A percentile compares a stretch with the other conserved stretches of the same genome.
Conservation (phyloP, 2,329 filamentous ascomycete species). For the Aspergillus intermedius region DNA sequence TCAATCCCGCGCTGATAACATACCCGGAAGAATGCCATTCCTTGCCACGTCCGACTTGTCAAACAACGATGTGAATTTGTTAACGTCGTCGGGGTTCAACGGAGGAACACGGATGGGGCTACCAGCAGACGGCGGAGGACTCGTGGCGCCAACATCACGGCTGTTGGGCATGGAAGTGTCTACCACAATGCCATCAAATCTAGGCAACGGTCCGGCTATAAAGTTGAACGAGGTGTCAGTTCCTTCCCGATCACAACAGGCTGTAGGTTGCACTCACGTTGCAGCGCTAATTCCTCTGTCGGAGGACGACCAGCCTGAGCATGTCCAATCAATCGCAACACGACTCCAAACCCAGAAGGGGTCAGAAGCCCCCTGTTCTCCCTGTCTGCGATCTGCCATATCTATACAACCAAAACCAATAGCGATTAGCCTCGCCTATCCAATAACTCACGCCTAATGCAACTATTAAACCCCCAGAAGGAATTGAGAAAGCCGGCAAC, state of each 20-base stretch:
- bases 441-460: background rate
- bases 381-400: slow-evolving; percentile 97
- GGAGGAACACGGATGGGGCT: slow-evolving; percentile 80
- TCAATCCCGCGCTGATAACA: slow-evolving; percentile 2
- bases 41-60: slow-evolving; percentile 72
- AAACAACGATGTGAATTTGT: slow-evolving; percentile 83
- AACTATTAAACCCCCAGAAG: background rate
- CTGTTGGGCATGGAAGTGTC: slow-evolving; percentile 38
- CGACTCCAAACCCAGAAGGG: slow-evolving; percentile 85
- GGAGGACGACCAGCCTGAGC: slow-evolving; percentile 83
- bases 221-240: slow-evolving; percentile 8
- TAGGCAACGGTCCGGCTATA: slow-evolving; percentile 71
- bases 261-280: slow-evolving; percentile 46
- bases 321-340: slow-evolving; percentile 89
- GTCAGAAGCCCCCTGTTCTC: slow-evolving; percentile 94
- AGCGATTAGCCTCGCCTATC: background rate
- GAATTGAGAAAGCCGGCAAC: slow-evolving; percentile 24
- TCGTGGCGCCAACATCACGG: slow-evolving; percentile 41
- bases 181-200: slow-evolving; percentile 71
- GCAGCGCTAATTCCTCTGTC: slow-evolving; percentile 71
- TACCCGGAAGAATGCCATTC: slow-evolving; percentile 66
- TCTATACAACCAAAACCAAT: slow-evolving; percentile 47
- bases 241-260: slow-evolving; percentile 1
- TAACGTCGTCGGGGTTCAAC: slow-evolving; percentile 77
- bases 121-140: slow-evolving; percentile 41